phyloP scores from a whole-genome alignment of 140 eudicot genomes.

The Senecio squalidus region DNA sequence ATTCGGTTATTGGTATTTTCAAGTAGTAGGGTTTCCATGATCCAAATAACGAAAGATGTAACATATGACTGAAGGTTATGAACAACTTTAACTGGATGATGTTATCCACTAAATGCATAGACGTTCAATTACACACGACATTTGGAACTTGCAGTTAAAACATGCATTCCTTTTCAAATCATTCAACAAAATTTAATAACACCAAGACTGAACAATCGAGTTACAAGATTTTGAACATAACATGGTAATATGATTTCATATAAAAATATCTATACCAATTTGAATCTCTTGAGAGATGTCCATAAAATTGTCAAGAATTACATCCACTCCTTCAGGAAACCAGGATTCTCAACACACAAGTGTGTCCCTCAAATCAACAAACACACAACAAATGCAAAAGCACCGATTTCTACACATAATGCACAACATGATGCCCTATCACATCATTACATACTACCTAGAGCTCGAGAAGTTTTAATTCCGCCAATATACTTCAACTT shows the following conservation, averaged over 20 bases:
- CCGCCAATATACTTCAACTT: not conserved
- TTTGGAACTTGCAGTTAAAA: too few relatives aligned
- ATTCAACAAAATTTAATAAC: too few relatives aligned
- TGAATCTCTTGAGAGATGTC: not conserved
- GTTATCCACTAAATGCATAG: too few relatives aligned
- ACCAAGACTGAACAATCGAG: not conserved
- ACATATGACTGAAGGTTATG: too few relatives aligned
- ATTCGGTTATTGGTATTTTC: too few relatives aligned
- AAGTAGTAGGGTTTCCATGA: too few relatives aligned
- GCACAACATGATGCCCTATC: conserved; percentile 29
- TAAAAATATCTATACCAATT: not conserved
- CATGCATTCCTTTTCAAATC: too few relatives aligned
- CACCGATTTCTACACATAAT: conserved; percentile 14
- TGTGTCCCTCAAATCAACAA: not conserved
- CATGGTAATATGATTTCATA: not conserved
- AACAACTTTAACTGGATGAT: too few relatives aligned
- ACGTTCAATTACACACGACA: too few relatives aligned
- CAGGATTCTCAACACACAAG: not conserved
- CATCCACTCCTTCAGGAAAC: not conserved
- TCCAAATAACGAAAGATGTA: too few relatives aligned
- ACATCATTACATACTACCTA: conserved; percentile 4
- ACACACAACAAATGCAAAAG: conserved; percentile 9
- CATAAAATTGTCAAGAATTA: not conserved
- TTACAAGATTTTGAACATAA: not conserved
- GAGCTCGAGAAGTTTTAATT: not conserved